Base-by-base conservation (phyloP, 78 protist species). In the Polysphondylium violaceum region DNA sequence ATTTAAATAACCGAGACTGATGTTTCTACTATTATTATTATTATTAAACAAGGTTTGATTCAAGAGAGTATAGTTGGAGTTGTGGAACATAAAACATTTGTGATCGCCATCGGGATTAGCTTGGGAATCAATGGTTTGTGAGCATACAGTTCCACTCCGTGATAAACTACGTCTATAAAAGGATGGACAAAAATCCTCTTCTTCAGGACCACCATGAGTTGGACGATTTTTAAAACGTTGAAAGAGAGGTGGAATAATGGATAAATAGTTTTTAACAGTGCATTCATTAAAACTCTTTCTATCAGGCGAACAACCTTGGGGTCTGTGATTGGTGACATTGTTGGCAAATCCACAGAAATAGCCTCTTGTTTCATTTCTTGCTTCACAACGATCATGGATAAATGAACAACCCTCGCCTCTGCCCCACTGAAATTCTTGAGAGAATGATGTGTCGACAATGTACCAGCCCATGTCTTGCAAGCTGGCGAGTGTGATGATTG, bases 401-500 rank as follows among this genome's bases (percentile, higher is more conserved):
- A 72, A 72, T 44, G 53, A 25, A 51, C 78, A 72, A 31, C 44
- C 40, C 33, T 72, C 51, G n/a, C 51, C 29, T 2, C n/a, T 25
- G 33, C 78, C 78, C 78, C 78, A 72, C 16, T 31, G 8, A 36
- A 17, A 51, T 21, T 72, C 78, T 40, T 72, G 78, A 27, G 59
- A 44, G 33, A 36, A 23, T 25, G 64, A 21, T 50, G 78, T 43
- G 33, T 72, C 43, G 14, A 72, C 78, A 6, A 29, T 53, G 51
- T 72, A 72, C 64, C 60, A 72, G 19, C 78, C 78, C 78, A 50
- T 72, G 51, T 72, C 78, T 50, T 72, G 78, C 25, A 72, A 55
- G 16, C 44, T n/a, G 5, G 78, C 78, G 36, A 72, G 51, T 5
- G 78, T 72, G 2, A 72, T 31, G 0, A 51, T 14, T 4, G 64